Evolutionary conservation across 2,329 filamentous ascomycete genomes (phyloP).

Genomic region (Alternaria burnsii): DNA sequence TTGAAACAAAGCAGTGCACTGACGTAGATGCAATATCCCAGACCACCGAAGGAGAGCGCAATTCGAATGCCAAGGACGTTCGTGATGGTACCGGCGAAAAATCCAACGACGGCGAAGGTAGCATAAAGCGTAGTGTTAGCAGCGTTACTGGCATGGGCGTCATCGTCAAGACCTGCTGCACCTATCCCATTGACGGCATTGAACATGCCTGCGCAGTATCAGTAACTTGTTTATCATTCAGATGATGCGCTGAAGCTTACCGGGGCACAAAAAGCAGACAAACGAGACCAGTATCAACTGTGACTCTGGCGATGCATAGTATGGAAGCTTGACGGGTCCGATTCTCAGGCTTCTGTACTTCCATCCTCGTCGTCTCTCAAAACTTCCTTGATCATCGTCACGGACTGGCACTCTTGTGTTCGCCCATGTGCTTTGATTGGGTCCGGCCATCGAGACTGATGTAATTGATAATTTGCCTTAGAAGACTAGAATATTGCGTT

Average conservation of each 20-base stretch:
- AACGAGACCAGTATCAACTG: slow-evolving; percentile 58
- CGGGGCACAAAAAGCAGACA: slow-evolving; percentile 60
- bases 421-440: not conserved
- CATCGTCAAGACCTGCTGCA: slow-evolving; percentile 53
- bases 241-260: slow-evolving; percentile 13
- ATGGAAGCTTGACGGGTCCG: slow-evolving; percentile 51
- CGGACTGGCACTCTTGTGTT: slow-evolving; percentile 1
- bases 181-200: slow-evolving; percentile 57
- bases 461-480: not conserved
- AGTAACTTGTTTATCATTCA: slow-evolving; percentile 1
- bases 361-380: slow-evolving; percentile 49
- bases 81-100: slow-evolving; percentile 72
- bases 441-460: not conserved
- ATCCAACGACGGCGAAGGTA: slow-evolving; percentile 70
- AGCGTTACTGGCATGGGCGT: slow-evolving; percentile 66
- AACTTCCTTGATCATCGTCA: slow-evolving; percentile 1
- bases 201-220: slow-evolving; percentile 51
- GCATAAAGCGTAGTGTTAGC: slow-evolving; percentile 71
- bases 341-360: slow-evolving; percentile 53
- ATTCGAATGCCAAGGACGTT: slow-evolving; percentile 74
- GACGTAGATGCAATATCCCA: slow-evolving; percentile 78
- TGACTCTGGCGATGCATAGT: slow-evolving; percentile 56
- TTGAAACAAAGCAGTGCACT: slow-evolving; percentile 73
- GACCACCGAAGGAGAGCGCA: slow-evolving; percentile 73
- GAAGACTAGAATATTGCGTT: not conserved